phyloP scores from a whole-genome alignment of 2,329 filamentous ascomycete species.

The Pestalotiopsis sp. region DNA sequence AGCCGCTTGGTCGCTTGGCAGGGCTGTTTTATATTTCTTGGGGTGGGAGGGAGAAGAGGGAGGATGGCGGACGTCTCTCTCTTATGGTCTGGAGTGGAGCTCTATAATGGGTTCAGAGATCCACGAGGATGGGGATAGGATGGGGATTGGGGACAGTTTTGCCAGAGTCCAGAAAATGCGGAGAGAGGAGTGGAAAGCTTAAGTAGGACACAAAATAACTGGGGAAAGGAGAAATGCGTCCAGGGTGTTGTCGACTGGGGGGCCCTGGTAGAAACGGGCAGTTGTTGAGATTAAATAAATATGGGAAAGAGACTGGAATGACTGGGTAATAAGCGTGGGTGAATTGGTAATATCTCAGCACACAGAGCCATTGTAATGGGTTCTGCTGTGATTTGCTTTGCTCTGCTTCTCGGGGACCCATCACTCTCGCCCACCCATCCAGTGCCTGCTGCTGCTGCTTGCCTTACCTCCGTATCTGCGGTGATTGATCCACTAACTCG shows the following conservation, averaged over 20 bases:
- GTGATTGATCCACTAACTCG: no score
- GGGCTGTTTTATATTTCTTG: neutral
- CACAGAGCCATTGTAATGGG: neutral
- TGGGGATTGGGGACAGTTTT: neutral
- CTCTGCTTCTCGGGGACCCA: no score
- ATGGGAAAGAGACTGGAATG: slow-evolving; percentile 6
- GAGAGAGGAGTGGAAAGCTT: slow-evolving; percentile 5
- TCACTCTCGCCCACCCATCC: no score
- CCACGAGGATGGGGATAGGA: neutral
- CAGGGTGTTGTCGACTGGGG: neutral
- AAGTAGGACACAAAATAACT: slow-evolving; percentile 4
- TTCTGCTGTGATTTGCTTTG: no score
- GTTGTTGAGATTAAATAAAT: slow-evolving; percentile 5
- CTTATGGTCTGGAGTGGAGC: slow-evolving; percentile 5
- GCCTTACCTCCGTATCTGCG: no score
- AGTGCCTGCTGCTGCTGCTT: no score
- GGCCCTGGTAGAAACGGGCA: slow-evolving; percentile 1
- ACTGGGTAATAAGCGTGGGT: neutral
- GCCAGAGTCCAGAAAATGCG: slow-evolving; percentile 1
- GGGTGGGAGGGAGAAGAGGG: neutral
- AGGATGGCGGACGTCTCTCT: neutral
- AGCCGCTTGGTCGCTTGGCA: neutral
- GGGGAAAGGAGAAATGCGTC: slow-evolving; percentile 1
- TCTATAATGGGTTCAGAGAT: neutral
- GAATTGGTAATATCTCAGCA: neutral